phyloP scores from a whole-genome alignment of 73 alveolate genomes.

The Symbiodinium natans region DNA sequence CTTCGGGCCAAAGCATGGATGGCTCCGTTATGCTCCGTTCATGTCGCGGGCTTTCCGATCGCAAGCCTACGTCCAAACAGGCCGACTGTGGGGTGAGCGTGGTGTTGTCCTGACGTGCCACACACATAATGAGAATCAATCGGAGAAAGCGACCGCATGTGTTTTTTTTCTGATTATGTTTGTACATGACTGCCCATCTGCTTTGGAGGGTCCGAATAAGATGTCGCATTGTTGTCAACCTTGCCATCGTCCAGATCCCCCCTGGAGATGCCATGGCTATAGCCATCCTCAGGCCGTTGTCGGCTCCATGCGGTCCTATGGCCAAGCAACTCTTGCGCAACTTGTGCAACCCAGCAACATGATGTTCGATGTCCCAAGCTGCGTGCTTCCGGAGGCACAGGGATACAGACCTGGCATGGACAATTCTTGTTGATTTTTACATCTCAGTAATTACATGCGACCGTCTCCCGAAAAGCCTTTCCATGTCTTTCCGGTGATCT shows the following conservation, averaged over 20 bases:
- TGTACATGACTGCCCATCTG: no score
- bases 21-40: background rate
- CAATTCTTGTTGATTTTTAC: no score
- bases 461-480: no score
- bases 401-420: background rate
- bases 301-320: background rate
- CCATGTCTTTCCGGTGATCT: no score
- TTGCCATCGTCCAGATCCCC: background rate
- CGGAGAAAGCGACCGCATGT: background rate
- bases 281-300: background rate
- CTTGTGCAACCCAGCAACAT: background rate
- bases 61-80: background rate
- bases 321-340: background rate
- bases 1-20: background rate
- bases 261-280: background rate
- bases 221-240: background rate
- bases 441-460: no score
- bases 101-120: background rate
- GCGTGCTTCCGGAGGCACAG: background rate
- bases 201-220: no score
- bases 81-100: constrained; percentile 2
- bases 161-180: no score
- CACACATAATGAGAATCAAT: background rate
- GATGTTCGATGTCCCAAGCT: background rate
- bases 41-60: no score